These are phyloP conservation scores for Zizania palustris DNA, from an alignment of 202 grass and related monocot species.

Conservation along the genomic window DNA sequence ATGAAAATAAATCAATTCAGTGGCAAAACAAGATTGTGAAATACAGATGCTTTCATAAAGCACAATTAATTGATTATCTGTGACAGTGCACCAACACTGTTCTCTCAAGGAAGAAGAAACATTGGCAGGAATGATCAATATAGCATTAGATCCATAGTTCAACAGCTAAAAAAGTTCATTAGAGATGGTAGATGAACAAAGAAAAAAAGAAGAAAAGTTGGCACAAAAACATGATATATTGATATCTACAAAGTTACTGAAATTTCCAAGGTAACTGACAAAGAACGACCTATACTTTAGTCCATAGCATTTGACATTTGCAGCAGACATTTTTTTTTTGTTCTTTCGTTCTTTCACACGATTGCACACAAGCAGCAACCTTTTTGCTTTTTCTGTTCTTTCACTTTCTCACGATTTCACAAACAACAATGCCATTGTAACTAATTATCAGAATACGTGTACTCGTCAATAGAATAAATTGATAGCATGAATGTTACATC, in stretches of 20 bases:
- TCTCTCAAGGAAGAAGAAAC: neutral
- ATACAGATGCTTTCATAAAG: slow-evolving; percentile 11
- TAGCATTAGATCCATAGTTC: neutral
- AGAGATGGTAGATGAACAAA: slow-evolving; percentile 13
- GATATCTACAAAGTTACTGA: neutral
- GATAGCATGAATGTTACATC: too few species aligned
- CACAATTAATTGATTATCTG: slow-evolving; percentile 9
- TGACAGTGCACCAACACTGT: neutral
- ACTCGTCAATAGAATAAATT: too few species aligned
- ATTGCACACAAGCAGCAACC: too few species aligned
- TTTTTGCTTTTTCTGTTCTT: too few species aligned
- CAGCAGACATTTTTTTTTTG: too few species aligned
- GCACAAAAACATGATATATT: slow-evolving; percentile 1
- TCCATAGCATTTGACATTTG: slow-evolving; percentile 10
- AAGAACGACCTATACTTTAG: neutral
- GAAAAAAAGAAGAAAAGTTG: too few species aligned
- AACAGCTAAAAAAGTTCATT: slow-evolving; percentile 10
- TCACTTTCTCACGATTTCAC: too few species aligned
- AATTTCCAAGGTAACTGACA: neutral
- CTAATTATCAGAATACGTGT: too few species aligned
- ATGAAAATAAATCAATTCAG: neutral
- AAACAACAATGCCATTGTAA: too few species aligned
- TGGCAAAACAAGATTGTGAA: neutral
- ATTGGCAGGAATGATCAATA: slow-evolving; percentile 9
- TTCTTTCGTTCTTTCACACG: too few species aligned